A percentile compares a stretch with the other conserved stretches of the same genome.
Conservation (phyloP, 1,284 basidiomycete species). For the Ceratobasidium papillatum region DNA sequence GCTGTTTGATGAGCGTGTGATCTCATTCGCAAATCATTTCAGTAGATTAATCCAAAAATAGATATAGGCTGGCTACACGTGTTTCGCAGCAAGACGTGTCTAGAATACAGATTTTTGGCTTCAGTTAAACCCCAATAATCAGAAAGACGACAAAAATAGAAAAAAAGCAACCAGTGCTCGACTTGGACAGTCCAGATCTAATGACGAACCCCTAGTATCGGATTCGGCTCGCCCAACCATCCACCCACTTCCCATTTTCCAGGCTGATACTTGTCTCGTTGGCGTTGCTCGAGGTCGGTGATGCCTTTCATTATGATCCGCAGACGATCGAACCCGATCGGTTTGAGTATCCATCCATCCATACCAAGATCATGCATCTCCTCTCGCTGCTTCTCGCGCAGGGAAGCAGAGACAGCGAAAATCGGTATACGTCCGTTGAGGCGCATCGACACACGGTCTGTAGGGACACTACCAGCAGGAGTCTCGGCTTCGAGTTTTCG, state of each 20-base stretch:
- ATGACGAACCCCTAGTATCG: slow-evolving; percentile 17
- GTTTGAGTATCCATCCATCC: slow-evolving; percentile 90
- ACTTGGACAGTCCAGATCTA: neutral
- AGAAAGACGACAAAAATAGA: neutral
- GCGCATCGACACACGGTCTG: slow-evolving; percentile 55
- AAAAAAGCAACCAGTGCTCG: neutral
- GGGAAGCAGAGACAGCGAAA: slow-evolving; percentile 83
- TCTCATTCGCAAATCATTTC: neutral
- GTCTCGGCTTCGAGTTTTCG: slow-evolving; percentile 63
- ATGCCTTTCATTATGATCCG: slow-evolving; percentile 68
- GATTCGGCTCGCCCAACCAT: slow-evolving; percentile 57
- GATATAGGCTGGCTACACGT: slow-evolving; percentile 14
- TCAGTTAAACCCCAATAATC: neutral
- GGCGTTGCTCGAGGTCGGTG: slow-evolving; percentile 62
- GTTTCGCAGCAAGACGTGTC: slow-evolving; percentile 8
- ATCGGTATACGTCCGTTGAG: slow-evolving; percentile 80
- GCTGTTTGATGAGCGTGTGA: neutral
- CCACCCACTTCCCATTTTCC: slow-evolving; percentile 79
- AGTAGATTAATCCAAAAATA: neutral
- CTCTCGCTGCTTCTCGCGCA: slow-evolving; percentile 69
- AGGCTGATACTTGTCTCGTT: slow-evolving; percentile 64
- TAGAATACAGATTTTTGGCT: slow-evolving; percentile 12
- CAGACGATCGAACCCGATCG: slow-evolving; percentile 80
- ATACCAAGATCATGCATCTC: slow-evolving; percentile 70
- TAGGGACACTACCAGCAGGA: slow-evolving; percentile 31